Percentiles rank a stretch among this genome's conserved stretches.
These are phyloP conservation scores for Discostella stelligera DNA, from an alignment of 352 stramenopile species.

Conservation along the genomic window DNA sequence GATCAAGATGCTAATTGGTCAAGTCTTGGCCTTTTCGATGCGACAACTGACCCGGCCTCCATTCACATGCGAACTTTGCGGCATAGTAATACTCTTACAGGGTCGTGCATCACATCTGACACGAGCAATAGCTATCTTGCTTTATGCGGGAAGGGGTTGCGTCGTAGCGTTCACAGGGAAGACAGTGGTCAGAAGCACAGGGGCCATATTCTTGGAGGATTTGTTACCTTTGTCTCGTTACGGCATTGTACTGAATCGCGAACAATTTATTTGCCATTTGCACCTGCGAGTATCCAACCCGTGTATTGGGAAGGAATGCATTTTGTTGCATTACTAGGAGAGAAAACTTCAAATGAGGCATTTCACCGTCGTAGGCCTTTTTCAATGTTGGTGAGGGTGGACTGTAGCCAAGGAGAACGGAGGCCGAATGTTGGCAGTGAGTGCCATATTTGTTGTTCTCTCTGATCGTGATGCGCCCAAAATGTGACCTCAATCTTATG, in stretches of 20 bases:
- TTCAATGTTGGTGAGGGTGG: conserved; percentile 33
- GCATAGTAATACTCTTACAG: conserved; percentile 40
- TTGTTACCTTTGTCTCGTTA: conserved; percentile 75
- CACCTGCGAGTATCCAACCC: conserved; percentile 51
- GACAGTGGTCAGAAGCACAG: neutral
- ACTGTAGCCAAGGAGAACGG: conserved; percentile 18
- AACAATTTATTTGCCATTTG: conserved; percentile 77
- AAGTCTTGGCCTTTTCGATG: conserved; percentile 37
- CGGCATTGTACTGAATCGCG: conserved; percentile 55
- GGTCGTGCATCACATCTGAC: conserved; percentile 47
- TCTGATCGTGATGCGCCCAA: neutral
- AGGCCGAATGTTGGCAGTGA: neutral
- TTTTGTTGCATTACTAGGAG: conserved; percentile 59
- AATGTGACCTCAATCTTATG: too few relatives aligned
- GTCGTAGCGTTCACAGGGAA: conserved; percentile 11
- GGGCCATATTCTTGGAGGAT: conserved; percentile 55
- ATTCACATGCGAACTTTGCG: conserved; percentile 37
- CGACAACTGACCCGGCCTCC: conserved; percentile 36
- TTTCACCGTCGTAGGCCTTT: conserved; percentile 10
- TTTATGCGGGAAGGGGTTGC: conserved; percentile 50
- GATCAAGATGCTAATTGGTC: conserved; percentile 24
- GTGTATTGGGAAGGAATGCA: conserved; percentile 57
- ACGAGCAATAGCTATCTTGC: conserved; percentile 42
- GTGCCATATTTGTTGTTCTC: neutral
- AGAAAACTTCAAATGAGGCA: conserved; percentile 12